Percentiles rank a stretch among this genome's conserved stretches.
These are phyloP conservation scores for Solanum bulbocastanum DNA, from an alignment of 257 asterid genomes.

Conservation along the genomic window DNA sequence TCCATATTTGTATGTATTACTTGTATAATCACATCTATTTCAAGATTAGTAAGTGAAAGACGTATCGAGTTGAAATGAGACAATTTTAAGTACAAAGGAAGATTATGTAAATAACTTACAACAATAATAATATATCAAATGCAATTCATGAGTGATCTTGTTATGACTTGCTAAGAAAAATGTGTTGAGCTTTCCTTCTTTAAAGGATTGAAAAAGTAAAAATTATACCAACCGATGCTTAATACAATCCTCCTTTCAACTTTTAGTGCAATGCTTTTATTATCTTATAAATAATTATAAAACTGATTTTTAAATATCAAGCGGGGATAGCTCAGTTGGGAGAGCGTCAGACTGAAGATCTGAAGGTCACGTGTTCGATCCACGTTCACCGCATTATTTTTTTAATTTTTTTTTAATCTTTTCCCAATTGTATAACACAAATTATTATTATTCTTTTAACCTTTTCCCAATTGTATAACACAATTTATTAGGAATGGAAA, in stretches of 20 bases:
- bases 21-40: too few relatives aligned
- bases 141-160: neutral
- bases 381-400: conserved; percentile 67
- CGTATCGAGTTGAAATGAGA: neutral
- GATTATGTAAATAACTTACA: neutral
- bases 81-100: neutral
- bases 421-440: too few relatives aligned
- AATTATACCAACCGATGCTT: too few relatives aligned
- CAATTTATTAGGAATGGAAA: too few relatives aligned
- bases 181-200: neutral
- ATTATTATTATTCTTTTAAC: too few relatives aligned
- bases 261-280: too few relatives aligned
- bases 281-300: too few relatives aligned
- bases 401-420: too few relatives aligned
- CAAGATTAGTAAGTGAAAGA: neutral
- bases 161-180: neutral
- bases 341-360: conserved; percentile 89
- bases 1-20: neutral
- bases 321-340: conserved; percentile 95
- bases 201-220: neutral
- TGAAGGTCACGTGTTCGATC: conserved; percentile 94
- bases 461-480: too few relatives aligned
- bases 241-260: neutral
- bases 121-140: too few relatives aligned
- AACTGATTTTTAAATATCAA: too few relatives aligned